Evolutionary conservation across 768 basidiomycete species (phyloP), one percentile per base, ranked within the genome.

Genomic region (Termitomyces sp.): DNA sequence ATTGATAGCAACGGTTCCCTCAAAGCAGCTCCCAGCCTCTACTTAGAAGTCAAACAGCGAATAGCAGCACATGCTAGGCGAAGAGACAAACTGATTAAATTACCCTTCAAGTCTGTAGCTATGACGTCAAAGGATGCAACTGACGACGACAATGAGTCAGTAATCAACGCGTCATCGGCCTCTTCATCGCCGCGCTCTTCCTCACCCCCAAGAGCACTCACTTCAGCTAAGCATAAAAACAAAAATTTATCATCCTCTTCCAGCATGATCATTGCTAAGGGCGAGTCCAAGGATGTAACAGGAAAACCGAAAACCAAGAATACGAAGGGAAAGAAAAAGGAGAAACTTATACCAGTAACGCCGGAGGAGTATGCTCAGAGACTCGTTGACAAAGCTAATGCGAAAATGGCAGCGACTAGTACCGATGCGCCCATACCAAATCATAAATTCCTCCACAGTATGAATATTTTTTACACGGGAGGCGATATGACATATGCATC

Each of bases 401-500:
- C 71, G 5, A 66, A 72, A 42, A 58, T 60, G 55, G 60, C 61
- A 14, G 59, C 55, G 17, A 60, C 43, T 62, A 56, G 59, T 59
- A 21, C 58, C 55, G 61, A 58, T 39, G 56, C 55, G 19, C 52
- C 52, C 5, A 19, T 45, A 14, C 59, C 56, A 23, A 52, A 59
- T 43, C 37, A 42, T 42, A 67, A 66, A 55, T 80, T 78, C 62
- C 72, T 88, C 21, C 69, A 71, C 45, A 83, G 83, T 23, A 81
- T 77, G 63, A 72, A 68, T 46, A 80, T 89, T 32, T 83, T 81
- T 63, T 87, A 84, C 62, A 68, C 73, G 35, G 83, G 83, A 28
- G 81, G 77, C 6, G 87, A 89, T 66, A 75, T 78, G 74, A 72
- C 65, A 25, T 76, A 72, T 55, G 84, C 85, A 2, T 73, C 78